Percentiles rank a stretch among this genome's conserved stretches.
These are phyloP conservation scores for Perkinsus marinus DNA, from an alignment of 169 alveolate genomes.

Conservation along the genomic window DNA sequence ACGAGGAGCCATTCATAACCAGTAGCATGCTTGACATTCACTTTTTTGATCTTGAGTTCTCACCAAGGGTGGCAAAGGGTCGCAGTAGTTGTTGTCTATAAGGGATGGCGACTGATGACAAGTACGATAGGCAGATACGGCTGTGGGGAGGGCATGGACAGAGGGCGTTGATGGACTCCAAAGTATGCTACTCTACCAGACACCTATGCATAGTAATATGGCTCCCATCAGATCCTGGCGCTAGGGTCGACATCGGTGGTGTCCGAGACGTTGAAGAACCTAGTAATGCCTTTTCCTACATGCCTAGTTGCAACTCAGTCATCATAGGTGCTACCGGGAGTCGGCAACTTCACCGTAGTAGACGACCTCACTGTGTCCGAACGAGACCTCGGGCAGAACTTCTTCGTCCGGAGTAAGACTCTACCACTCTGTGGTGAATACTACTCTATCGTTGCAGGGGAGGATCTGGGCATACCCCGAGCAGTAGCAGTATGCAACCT, in stretches of 20 bases:
- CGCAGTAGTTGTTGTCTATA: too few species aligned
- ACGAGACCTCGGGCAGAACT: conserved; percentile 56
- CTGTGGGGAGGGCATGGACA: conserved; percentile 70
- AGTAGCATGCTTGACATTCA: too few species aligned
- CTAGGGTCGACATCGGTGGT: conserved; percentile 44
- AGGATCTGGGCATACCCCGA: conserved; percentile 37
- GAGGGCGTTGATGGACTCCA: conserved; percentile 24
- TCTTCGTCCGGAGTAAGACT: conserved; percentile 30
- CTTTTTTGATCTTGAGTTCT: too few species aligned
- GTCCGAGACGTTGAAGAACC: conserved; percentile 57
- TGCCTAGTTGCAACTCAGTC: background rate
- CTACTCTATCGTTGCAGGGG: conserved; percentile 11
- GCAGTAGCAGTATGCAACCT: conserved; percentile 40
- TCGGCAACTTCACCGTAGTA: conserved; percentile 49
- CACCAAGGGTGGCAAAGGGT: too few species aligned
- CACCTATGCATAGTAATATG: too few species aligned
- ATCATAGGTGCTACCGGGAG: conserved; percentile 55
- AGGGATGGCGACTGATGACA: conserved; percentile 48
- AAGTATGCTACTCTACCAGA: background rate
- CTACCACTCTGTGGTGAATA: background rate
- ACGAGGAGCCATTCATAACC: too few species aligned
- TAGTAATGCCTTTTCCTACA: background rate
- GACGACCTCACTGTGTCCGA: conserved; percentile 43
- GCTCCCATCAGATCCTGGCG: conserved; percentile 17
- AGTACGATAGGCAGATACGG: conserved; percentile 62